Conservation (phyloP, 768 basidiomycete genomes). For the Suillus subluteus region DNA sequence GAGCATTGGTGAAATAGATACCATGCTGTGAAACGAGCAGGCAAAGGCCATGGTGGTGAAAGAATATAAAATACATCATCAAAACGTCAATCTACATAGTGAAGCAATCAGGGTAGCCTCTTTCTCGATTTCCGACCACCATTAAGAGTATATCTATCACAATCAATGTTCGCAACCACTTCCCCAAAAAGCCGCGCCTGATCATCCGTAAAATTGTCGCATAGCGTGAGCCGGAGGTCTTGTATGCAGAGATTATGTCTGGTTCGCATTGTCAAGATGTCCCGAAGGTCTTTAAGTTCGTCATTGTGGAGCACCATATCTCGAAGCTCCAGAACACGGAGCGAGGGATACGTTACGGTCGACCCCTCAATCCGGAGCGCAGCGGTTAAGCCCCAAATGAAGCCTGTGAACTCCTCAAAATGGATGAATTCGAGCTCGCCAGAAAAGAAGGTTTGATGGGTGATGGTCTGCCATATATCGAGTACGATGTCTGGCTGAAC, state of each 20-base stretch:
- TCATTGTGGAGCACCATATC: not conserved
- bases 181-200: not conserved
- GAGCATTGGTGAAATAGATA: too few species aligned
- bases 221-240: not conserved
- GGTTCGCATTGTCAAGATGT: not conserved
- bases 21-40: too few species aligned
- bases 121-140: not conserved
- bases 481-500: not conserved
- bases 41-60: too few species aligned
- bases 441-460: not conserved
- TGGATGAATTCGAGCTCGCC: not conserved
- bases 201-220: not conserved
- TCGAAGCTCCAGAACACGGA: not conserved
- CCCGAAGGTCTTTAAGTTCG: not conserved
- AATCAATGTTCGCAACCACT: not conserved
- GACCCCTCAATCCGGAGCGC: not conserved
- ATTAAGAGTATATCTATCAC: not conserved
- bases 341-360: not conserved
- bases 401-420: not conserved
- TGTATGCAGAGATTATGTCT: not conserved
- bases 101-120: not conserved
- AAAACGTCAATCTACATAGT: not conserved
- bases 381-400: not conserved
- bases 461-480: not conserved
- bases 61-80: not conserved